Percentiles rank a stretch among this genome's conserved stretches.
These are phyloP conservation scores for Fusarium vanettenii DNA, from an alignment of 2,329 filamentous ascomycete species.

Conservation along the genomic window DNA sequence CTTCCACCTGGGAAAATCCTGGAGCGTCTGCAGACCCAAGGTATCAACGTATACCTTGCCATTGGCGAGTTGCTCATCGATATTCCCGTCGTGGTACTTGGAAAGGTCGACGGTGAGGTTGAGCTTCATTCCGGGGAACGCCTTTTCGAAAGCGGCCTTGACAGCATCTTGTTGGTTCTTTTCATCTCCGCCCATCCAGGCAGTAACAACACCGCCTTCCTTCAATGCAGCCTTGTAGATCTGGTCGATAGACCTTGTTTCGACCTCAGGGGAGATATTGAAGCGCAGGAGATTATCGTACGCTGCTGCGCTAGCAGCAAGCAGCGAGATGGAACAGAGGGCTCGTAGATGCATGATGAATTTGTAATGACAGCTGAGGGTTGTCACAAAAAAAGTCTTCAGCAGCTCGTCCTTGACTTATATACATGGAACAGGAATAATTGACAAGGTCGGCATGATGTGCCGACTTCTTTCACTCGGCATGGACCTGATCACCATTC, in stretches of 20 bases:
- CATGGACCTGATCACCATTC: background rate
- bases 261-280: constrained; percentile 36
- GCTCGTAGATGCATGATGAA: background rate
- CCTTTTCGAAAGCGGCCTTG: constrained; percentile 55
- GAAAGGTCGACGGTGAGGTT: constrained; percentile 65
- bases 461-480: background rate
- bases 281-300: background rate
- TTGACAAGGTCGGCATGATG: background rate
- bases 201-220: constrained; percentile 57
- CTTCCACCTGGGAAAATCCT: constrained; percentile 62
- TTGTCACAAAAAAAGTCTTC: background rate
- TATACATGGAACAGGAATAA: background rate
- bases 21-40: constrained; percentile 58
- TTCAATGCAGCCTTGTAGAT: constrained; percentile 61
- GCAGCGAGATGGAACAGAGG: background rate
- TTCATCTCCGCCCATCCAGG: constrained; percentile 61
- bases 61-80: constrained; percentile 57
- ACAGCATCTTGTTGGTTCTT: constrained; percentile 50
- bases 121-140: constrained; percentile 61
- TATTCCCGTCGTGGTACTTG: constrained; percentile 62
- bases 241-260: constrained; percentile 59
- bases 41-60: constrained; percentile 55
- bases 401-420: background rate
- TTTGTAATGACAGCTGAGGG: background rate
- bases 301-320: background rate